Base-by-base conservation (phyloP, 768 basidiomycete species). In the Amanita fuliginea region DNA sequence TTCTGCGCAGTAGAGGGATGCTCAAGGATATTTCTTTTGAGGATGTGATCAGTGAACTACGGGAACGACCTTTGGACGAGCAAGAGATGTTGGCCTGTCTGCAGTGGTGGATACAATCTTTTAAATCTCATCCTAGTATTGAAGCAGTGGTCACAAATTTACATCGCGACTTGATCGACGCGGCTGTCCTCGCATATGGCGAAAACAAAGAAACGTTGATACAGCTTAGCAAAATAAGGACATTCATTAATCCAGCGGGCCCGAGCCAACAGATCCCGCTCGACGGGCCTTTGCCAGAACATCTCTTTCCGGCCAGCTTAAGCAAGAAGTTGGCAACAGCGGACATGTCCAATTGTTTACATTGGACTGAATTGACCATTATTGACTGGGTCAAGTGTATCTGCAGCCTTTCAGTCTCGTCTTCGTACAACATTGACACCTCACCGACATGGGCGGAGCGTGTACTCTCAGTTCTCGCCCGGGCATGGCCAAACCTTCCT, bases 21-120 rank as follows among this genome's bases (percentile, higher is more conserved):
- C 71, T 97, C 16, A 80, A 79, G 46, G 69, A 79, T 11, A 84
- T 95, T 50, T 77, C 78, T 0, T 88, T 95, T 57, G 68, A 75
- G 22, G 96, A 98, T 62, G 85, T 98, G 13, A 67, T 97, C 36
- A 67, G 72, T 34, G 88, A 95, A 60, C 71, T 99, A 13, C 75
- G 76, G 10, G 63, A 72, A 4, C 71, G 86, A 13, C 83, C 92
- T 3, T 71, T 99, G 21, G 60, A 63, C 3, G 77, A 87, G 59
- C 66, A 69, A 4, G 89, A 97, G 59, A 82, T 86, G 65, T 61
- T 83, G n/a, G 81, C 80, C 2, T 92, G 87, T 63, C 67, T 97
- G 54, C 78, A 78, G 51, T 98, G 96, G 95, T 93, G 93, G 87
- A 72, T 75, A 46, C 67, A 63, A 46, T 40, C 69, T 49, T 55